phyloP scores from a whole-genome alignment of 805 yeast species.

The Kuraishia cidri region DNA sequence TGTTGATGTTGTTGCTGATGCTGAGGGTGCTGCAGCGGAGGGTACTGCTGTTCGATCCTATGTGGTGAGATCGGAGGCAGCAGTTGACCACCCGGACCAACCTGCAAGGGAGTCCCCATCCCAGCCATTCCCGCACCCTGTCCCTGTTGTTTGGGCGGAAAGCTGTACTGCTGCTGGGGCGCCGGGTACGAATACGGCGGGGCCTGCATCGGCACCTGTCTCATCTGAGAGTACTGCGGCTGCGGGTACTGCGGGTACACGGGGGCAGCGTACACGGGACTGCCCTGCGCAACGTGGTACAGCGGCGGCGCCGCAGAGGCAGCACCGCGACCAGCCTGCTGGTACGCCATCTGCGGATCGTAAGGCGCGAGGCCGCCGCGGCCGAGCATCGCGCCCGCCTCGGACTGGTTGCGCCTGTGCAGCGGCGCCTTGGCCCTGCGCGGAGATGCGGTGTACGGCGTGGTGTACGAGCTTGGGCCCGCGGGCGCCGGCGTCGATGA shows the following conservation, averaged over 20 bases:
- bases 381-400: background rate
- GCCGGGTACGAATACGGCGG: background rate
- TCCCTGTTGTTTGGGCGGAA: no score
- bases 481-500: background rate
- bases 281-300: background rate
- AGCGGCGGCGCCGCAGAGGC: background rate
- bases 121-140: no score
- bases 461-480: background rate
- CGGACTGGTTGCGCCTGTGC: background rate
- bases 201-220: background rate
- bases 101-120: no score
- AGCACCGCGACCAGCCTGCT: no score
- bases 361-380: no score
- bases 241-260: background rate
- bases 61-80: no score
- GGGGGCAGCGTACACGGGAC: no score
- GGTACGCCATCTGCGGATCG: background rate
- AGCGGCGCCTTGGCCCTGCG: background rate
- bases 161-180: background rate
- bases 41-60: background rate
- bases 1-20: conserved; percentile 4
- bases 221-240: background rate
- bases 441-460: no score
- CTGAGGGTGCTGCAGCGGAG: background rate
- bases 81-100: no score